Percentiles rank a stretch among this genome's conserved stretches.
Evolutionary conservation across 164 flowering plant species (phyloP).

Genomic region (Nymphaea colorata): DNA sequence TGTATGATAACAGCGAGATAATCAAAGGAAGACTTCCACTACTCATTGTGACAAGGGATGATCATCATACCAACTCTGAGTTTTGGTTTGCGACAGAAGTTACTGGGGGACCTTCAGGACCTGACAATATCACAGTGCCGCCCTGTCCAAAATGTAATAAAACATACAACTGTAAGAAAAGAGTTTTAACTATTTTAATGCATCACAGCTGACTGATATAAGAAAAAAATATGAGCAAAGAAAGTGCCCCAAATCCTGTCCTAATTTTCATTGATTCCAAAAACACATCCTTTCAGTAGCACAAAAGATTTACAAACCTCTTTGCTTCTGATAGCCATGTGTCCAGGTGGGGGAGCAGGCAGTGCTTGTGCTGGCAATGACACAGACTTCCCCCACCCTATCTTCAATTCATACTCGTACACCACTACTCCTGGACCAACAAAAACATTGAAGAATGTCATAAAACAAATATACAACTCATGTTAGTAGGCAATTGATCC

Average conservation of each 20-base stretch:
- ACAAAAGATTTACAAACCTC: constrained; percentile 43
- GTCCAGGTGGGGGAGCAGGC: constrained; percentile 99
- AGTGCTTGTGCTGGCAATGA: constrained; percentile 97
- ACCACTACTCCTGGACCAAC: constrained; percentile 67
- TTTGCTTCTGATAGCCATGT: constrained; percentile 99
- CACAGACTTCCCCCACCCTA: constrained; percentile 99
- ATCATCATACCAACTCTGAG: constrained; percentile 64
- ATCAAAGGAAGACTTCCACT: too few species aligned
- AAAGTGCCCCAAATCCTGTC: background rate
- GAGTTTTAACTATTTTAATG: background rate
- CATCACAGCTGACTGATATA: background rate
- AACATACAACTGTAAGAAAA: background rate
- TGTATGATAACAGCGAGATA: too few species aligned
- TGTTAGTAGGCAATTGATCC: background rate
- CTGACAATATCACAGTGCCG: constrained; percentile 81
- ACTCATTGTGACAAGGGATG: too few species aligned
- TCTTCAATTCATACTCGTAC: constrained; percentile 93
- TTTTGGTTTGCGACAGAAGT: constrained; percentile 76
- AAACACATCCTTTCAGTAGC: background rate
- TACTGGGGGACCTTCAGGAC: constrained; percentile 93
- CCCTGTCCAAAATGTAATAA: constrained; percentile 47
- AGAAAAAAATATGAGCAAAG: background rate
- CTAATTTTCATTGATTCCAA: background rate
- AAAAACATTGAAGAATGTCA: background rate
- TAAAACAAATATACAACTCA: background rate